phyloP scores from a whole-genome alignment of 352 stramenopile species.

The Phytophthora palmivora region DNA sequence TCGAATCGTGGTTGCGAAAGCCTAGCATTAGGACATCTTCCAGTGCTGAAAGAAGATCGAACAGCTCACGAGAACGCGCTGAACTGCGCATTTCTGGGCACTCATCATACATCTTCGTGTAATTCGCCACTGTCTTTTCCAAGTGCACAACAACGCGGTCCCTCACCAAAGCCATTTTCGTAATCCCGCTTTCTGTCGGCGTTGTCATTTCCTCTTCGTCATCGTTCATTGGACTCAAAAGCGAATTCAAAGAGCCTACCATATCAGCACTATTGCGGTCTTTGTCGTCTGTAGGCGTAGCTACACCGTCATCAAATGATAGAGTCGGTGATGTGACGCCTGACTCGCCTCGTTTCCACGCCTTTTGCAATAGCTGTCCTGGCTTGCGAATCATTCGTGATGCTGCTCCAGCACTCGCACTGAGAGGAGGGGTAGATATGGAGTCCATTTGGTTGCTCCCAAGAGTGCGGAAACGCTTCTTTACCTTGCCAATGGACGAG shows the following conservation, averaged over 20 bases:
- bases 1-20: slow-evolving; percentile 42
- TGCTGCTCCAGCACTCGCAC: slow-evolving; percentile 38
- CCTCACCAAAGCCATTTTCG: slow-evolving; percentile 39
- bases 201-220: slow-evolving; percentile 23
- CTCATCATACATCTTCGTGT: slow-evolving; percentile 67
- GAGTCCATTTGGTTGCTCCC: slow-evolving; percentile 59
- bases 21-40: slow-evolving; percentile 79
- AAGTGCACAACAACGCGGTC: slow-evolving; percentile 63
- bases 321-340: slow-evolving; percentile 28
- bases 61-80: slow-evolving; percentile 66
- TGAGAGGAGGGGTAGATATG: slow-evolving; percentile 34
- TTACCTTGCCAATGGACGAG: slow-evolving; percentile 76
- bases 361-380: slow-evolving; percentile 72
- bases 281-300: slow-evolving; percentile 31
- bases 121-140: slow-evolving; percentile 65
- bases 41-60: slow-evolving; percentile 70
- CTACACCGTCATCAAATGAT: slow-evolving; percentile 36
- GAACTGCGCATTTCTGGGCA: slow-evolving; percentile 73
- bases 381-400: slow-evolving; percentile 79
- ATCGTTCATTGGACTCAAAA: slow-evolving; percentile 31
- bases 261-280: slow-evolving; percentile 21
- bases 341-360: slow-evolving; percentile 49
- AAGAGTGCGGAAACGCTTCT: slow-evolving; percentile 71
- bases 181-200: slow-evolving; percentile 11
- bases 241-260: slow-evolving; percentile 30